Conservation (phyloP, 1,284 basidiomycete species). For the Pholiota adiposa region DNA sequence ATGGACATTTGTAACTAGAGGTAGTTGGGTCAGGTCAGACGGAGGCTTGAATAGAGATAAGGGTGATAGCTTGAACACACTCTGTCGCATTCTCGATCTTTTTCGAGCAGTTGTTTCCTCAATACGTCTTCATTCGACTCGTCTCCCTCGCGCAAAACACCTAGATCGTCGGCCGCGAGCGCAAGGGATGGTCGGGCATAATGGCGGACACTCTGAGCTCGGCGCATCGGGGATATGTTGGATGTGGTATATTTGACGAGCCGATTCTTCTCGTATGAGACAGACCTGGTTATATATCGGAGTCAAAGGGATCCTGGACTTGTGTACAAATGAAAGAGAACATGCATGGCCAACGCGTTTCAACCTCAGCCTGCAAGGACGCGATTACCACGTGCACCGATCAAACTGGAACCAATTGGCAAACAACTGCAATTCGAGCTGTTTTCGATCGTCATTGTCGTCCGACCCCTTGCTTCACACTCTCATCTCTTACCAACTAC, state of each 20-base stretch:
- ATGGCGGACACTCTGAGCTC: conserved; percentile 59
- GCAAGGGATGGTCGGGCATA: conserved; percentile 53
- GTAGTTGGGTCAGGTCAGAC: neutral
- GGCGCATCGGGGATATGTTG: conserved; percentile 43
- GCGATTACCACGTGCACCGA: conserved; percentile 17
- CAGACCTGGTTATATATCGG: no score
- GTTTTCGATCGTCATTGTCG: no score
- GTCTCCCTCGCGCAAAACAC: conserved; percentile 59
- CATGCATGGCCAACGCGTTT: conserved; percentile 19
- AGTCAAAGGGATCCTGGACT: no score
- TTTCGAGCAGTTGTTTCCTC: conserved; percentile 67
- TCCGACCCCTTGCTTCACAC: no score
- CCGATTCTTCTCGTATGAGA: no score
- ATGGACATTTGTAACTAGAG: conserved; percentile 62
- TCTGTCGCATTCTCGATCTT: conserved; percentile 73
- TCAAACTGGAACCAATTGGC: neutral
- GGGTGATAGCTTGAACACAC: conserved; percentile 37
- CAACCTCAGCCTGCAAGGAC: conserved; percentile 8
- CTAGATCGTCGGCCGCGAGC: conserved; percentile 58
- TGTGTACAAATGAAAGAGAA: conserved; percentile 1
- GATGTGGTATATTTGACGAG: no score
- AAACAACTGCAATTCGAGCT: no score
- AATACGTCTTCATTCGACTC: conserved; percentile 65
- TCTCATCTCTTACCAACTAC: no score
- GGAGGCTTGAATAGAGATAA: neutral